Evolutionary conservation across 2,329 filamentous ascomycete genomes (phyloP).

Genomic region (Didymella exigua): DNA sequence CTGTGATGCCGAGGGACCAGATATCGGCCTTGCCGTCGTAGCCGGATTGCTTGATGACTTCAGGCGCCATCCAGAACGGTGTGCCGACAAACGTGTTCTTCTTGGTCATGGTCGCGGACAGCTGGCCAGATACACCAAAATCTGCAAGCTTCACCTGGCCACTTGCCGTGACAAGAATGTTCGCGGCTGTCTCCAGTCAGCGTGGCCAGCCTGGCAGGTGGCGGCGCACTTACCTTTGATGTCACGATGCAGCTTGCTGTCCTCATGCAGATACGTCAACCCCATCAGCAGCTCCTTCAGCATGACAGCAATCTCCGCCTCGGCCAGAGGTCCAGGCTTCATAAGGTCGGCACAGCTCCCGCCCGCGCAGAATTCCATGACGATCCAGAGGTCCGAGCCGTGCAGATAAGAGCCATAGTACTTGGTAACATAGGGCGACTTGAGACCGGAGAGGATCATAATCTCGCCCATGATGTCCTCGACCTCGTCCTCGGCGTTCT

Average conservation of each 20-base stretch:
- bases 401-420: conserved; percentile 98
- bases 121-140: conserved; percentile 94
- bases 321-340: conserved; percentile 87
- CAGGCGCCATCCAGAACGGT: conserved; percentile 99
- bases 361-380: conserved; percentile 98
- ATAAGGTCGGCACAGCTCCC: conserved; percentile 95
- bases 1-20: conserved; percentile 95
- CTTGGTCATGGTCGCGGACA: conserved; percentile 98
- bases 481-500: conserved; percentile 98
- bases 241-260: conserved; percentile 95
- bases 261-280: conserved; percentile 88
- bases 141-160: conserved; percentile 97
- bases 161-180: conserved; percentile 84
- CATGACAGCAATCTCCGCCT: conserved; percentile 98
- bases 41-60: conserved; percentile 97
- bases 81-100: conserved; percentile 99
- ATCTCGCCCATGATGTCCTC: conserved; percentile 99
- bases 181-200: conserved; percentile 70
- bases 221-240: conserved; percentile 75
- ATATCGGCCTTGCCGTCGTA: conserved; percentile 99
- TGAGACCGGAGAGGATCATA: conserved; percentile 92
- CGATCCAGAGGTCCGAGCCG: conserved; percentile 96
- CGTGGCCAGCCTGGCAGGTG: background rate
- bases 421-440: conserved; percentile 95
- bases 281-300: conserved; percentile 87